Evolutionary conservation across 2,329 filamentous ascomycete species (phyloP).

Genomic region (Scopulariopsis brevicaulis): DNA sequence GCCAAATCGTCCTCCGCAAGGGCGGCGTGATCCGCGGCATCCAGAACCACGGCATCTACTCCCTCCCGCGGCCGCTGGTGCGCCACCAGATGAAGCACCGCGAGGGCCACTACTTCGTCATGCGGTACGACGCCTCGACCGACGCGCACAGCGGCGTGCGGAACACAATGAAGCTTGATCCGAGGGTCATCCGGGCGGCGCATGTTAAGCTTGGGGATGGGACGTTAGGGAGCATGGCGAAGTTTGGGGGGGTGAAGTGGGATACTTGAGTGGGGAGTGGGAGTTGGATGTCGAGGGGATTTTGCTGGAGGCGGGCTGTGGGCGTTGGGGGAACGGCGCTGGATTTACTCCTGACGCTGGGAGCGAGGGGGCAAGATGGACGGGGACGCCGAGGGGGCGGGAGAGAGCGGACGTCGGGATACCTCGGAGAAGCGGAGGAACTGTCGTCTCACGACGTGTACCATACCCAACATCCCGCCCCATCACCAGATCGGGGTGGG

Average conservation of each 20-base stretch:
- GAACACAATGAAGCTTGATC: constrained; percentile 70
- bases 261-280: constrained; percentile 12
- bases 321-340: neutral
- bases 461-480: neutral
- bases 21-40: constrained; percentile 87
- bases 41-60: constrained; percentile 90
- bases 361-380: neutral
- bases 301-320: neutral
- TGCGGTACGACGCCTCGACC: constrained; percentile 81
- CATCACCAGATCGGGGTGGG: neutral
- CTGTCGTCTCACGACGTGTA: neutral
- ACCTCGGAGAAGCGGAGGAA: neutral
- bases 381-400: neutral
- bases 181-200: constrained; percentile 76
- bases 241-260: constrained; percentile 40
- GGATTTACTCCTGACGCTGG: neutral
- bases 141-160: constrained; percentile 64
- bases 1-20: constrained; percentile 68
- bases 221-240: constrained; percentile 37
- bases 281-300: neutral
- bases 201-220: constrained; percentile 75
- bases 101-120: constrained; percentile 90
- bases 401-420: neutral
- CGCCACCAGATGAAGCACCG: constrained; percentile 76
- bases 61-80: constrained; percentile 67